These are phyloP conservation scores for Aspergillus sp. DNA, from an alignment of 2,329 filamentous ascomycete species.

Conservation along the genomic window DNA sequence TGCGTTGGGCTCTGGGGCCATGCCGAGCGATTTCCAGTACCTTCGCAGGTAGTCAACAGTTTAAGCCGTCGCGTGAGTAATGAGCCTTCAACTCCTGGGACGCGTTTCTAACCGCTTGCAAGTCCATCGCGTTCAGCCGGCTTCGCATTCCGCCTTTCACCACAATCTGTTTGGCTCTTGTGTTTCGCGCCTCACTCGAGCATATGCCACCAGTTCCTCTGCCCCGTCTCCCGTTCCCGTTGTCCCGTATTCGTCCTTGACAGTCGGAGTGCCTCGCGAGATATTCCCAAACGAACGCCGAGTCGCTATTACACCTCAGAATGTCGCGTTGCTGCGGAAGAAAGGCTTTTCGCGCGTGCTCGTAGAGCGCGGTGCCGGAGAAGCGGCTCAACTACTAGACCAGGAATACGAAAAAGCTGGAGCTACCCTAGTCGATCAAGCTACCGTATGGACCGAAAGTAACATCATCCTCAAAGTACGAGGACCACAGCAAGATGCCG, in stretches of 20 bases:
- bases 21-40: slow-evolving; percentile 29
- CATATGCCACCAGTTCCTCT: slow-evolving; percentile 29
- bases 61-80: slow-evolving; percentile 30
- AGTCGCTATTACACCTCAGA: slow-evolving; percentile 82
- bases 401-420: slow-evolving; percentile 77
- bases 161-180: slow-evolving; percentile 12
- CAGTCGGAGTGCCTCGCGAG: slow-evolving; percentile 79
- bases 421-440: slow-evolving; percentile 72
- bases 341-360: slow-evolving; percentile 81
- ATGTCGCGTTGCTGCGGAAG: slow-evolving; percentile 79
- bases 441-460: slow-evolving; percentile 72
- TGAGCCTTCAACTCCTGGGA: neutral
- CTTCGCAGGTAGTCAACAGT: slow-evolving; percentile 27
- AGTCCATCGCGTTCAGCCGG: neutral
- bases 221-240: slow-evolving; percentile 29
- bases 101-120: slow-evolving; percentile 8
- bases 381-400: slow-evolving; percentile 76
- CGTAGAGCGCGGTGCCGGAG: slow-evolving; percentile 80
- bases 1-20: slow-evolving; percentile 33
- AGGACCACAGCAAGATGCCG: slow-evolving; percentile 64
- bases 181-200: slow-evolving; percentile 25
- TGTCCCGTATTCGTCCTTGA: slow-evolving; percentile 70
- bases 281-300: slow-evolving; percentile 78
- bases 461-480: slow-evolving; percentile 87
- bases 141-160: slow-evolving; percentile 16